A percentile compares a stretch with the other conserved stretches of the same genome.
phyloP scores from a whole-genome alignment of 2,329 filamentous ascomycete genomes.

The Juglanconis juglandina region DNA sequence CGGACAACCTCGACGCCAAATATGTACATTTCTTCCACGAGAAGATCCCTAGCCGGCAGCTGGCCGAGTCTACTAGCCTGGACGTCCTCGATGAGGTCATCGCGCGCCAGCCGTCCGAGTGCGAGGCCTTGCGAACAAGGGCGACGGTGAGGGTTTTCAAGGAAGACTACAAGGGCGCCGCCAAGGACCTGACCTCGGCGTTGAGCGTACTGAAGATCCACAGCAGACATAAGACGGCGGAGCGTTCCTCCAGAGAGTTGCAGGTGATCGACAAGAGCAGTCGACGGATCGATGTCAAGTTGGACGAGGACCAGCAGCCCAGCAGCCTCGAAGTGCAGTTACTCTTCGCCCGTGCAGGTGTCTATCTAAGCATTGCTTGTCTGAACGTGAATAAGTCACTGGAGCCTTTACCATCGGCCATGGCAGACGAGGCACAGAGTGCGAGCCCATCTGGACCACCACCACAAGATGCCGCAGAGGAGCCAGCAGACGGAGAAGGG shows the following conservation, averaged over 20 bases:
- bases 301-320: slow-evolving; percentile 57
- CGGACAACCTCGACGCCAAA: slow-evolving; percentile 68
- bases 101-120: slow-evolving; percentile 58
- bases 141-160: slow-evolving; percentile 74
- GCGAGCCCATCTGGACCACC: not conserved
- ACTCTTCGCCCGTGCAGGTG: slow-evolving; percentile 70
- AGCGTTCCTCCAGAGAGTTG: slow-evolving; percentile 43
- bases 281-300: slow-evolving; percentile 31
- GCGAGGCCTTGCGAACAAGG: slow-evolving; percentile 66
- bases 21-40: slow-evolving; percentile 94
- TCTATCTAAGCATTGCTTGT: slow-evolving; percentile 70
- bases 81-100: slow-evolving; percentile 67
- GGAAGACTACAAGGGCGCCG: slow-evolving; percentile 67
- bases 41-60: slow-evolving; percentile 73
- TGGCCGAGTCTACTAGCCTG: slow-evolving; percentile 69
- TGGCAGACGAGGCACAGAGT: not conserved
- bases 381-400: slow-evolving; percentile 55
- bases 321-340: slow-evolving; percentile 72
- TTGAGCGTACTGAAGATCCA: slow-evolving; percentile 53
- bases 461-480: slow-evolving; percentile 21
- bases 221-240: slow-evolving; percentile 47
- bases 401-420: slow-evolving; percentile 4
- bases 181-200: slow-evolving; percentile 66
- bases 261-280: slow-evolving; percentile 35
- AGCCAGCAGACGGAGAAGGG: slow-evolving; percentile 18